phyloP scores from a whole-genome alignment of 192 early-diverging fungal genomes.

The Coemansia asiatica region DNA sequence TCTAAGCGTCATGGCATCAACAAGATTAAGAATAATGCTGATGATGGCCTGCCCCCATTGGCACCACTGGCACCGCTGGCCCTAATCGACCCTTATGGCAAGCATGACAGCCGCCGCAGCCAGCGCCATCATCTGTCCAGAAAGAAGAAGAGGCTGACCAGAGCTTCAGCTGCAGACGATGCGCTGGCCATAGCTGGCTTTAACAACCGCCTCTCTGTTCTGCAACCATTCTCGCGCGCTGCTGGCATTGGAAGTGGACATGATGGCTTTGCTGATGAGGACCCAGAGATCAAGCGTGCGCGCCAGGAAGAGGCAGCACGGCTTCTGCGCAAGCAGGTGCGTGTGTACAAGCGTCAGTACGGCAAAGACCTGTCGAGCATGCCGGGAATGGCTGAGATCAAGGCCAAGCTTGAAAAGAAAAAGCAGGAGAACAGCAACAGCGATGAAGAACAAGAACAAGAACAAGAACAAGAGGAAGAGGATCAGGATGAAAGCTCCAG shows the following conservation, averaged over 20 bases:
- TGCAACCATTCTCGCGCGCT: neutral
- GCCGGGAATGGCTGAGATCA: constrained; percentile 25
- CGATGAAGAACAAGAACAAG: neutral
- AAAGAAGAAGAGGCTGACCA: no score
- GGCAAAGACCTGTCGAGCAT: constrained; percentile 26
- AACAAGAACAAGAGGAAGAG: constrained; percentile 7
- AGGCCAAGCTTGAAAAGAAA: constrained; percentile 22
- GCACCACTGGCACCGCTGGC: neutral
- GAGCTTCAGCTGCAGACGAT: constrained; percentile 9
- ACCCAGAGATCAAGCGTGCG: constrained; percentile 11
- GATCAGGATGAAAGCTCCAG: constrained; percentile 2
- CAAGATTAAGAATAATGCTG: neutral
- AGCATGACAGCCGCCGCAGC: constrained; percentile 5
- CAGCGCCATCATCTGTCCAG: no score
- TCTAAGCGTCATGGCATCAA: neutral
- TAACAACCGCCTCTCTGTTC: neutral
- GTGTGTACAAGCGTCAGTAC: constrained; percentile 40
- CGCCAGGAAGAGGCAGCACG: constrained; percentile 30
- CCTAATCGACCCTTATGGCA: constrained; percentile 4
- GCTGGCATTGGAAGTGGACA: neutral
- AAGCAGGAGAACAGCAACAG: neutral
- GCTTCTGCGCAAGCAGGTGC: constrained; percentile 36
- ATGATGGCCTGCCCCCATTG: neutral
- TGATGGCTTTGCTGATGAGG: constrained; percentile 19
- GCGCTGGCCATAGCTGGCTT: constrained; percentile 14